Conservation (phyloP, 306 rosid genomes). For the Neltuma alba region DNA sequence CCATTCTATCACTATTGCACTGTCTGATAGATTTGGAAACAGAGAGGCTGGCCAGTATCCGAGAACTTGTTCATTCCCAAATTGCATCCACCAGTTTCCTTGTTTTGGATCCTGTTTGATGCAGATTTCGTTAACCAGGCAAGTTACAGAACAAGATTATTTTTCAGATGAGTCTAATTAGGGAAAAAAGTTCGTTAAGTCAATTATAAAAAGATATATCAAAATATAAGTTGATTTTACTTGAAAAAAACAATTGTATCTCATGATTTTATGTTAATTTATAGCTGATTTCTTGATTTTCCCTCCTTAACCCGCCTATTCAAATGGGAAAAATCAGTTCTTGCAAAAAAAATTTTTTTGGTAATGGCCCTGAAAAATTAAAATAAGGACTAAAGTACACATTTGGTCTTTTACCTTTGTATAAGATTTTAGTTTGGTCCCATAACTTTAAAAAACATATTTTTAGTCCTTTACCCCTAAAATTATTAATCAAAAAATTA, state of each 20-base stretch:
- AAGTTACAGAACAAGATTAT: neutral
- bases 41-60: constrained; percentile 10
- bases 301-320: neutral
- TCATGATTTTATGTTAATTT: neutral
- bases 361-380: neutral
- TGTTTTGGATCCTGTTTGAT: constrained; percentile 3
- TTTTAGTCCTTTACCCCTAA: too few species aligned
- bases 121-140: neutral
- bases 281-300: neutral
- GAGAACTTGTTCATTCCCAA: neutral
- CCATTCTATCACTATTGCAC: too few species aligned
- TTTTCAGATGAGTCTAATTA: too few species aligned
- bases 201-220: too few species aligned
- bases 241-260: neutral
- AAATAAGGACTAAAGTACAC: too few species aligned
- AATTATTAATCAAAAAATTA: too few species aligned
- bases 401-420: too few species aligned
- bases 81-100: constrained; percentile 1
- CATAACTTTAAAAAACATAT: too few species aligned
- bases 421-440: too few species aligned
- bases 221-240: neutral
- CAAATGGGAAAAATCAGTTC: too few species aligned
- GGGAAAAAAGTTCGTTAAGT: too few species aligned
- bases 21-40: neutral
- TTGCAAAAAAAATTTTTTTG: too few species aligned